These are phyloP conservation scores for Claviceps arundinis DNA, from an alignment of 2,329 filamentous ascomycete genomes.

Conservation along the genomic window DNA sequence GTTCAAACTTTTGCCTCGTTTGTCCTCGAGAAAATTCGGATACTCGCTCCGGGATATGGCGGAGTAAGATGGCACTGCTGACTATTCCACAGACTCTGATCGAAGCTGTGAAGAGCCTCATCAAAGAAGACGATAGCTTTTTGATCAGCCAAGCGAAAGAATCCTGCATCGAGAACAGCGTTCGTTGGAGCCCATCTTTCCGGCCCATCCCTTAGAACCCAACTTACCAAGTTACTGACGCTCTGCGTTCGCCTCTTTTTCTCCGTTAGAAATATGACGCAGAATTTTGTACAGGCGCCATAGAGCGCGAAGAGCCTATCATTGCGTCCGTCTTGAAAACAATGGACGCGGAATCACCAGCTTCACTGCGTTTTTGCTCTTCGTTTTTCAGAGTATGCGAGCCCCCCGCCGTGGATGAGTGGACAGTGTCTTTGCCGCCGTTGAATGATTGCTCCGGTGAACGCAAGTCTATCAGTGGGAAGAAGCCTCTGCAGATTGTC, in stretches of 20 bases:
- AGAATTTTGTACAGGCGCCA: constrained; percentile 40
- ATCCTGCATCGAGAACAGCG: constrained; percentile 16
- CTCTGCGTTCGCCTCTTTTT: background rate
- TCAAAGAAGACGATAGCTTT: constrained; percentile 24
- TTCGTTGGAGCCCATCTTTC: constrained; percentile 2
- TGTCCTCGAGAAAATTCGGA: background rate
- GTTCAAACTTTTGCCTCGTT: background rate
- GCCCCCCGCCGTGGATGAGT: constrained; percentile 29
- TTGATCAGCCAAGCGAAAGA: constrained; percentile 19
- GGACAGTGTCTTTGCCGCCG: constrained; percentile 29
- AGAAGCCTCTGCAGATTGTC: constrained; percentile 36
- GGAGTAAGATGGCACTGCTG: background rate
- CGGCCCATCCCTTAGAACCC: too few relatives aligned
- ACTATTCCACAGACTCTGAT: constrained; percentile 2
- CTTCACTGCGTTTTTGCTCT: constrained; percentile 37
- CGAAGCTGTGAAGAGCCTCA: constrained; percentile 25
- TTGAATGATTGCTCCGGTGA: constrained; percentile 17
- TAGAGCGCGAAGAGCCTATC: constrained; percentile 37
- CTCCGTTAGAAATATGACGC: constrained; percentile 28
- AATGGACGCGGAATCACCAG: constrained; percentile 33
- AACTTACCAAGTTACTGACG: background rate
- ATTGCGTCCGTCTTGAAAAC: constrained; percentile 32
- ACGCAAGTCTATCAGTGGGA: constrained; percentile 24
- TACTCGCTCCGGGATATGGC: background rate
- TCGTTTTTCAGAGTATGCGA: constrained; percentile 37